Conservation (phyloP, 352 stramenopile species). For the Phytophthora rubi region DNA sequence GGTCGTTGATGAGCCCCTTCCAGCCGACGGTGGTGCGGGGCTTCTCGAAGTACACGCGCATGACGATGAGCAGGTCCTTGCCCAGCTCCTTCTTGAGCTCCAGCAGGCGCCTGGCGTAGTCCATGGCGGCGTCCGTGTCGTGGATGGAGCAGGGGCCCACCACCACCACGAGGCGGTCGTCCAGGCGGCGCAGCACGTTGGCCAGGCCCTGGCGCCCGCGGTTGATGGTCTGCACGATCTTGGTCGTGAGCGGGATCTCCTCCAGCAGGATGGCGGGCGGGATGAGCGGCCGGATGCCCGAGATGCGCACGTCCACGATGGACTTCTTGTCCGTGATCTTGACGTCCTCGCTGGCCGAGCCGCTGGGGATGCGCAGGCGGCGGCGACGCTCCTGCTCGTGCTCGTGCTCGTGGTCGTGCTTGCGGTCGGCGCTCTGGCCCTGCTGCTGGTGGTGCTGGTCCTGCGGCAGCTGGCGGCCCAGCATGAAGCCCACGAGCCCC, state of each 20-base stretch:
- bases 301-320: constrained; percentile 90
- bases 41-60: constrained; percentile 94
- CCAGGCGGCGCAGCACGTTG: constrained; percentile 80
- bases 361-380: constrained; percentile 69
- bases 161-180: constrained; percentile 86
- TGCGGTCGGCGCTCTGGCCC: constrained; percentile 4
- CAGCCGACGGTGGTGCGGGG: constrained; percentile 89
- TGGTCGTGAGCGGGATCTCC: constrained; percentile 81
- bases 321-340: constrained; percentile 87
- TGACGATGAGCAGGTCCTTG: constrained; percentile 89
- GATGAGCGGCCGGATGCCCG: constrained; percentile 84
- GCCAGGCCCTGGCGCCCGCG: constrained; percentile 70
- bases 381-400: constrained; percentile 36
- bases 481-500: constrained; percentile 70
- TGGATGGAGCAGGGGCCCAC: constrained; percentile 92
- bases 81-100: constrained; percentile 74
- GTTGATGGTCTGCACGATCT: constrained; percentile 86
- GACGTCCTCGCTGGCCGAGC: constrained; percentile 75
- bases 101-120: constrained; percentile 83
- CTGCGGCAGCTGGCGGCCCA: constrained; percentile 54
- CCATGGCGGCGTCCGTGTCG: constrained; percentile 84
- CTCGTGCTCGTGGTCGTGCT: constrained; percentile 17
- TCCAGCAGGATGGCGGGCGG: constrained; percentile 86
- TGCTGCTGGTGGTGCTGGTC: constrained; percentile 4
- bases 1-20: constrained; percentile 93